Evolutionary conservation across 1,284 basidiomycete genomes (phyloP).

Genomic region (Coniferiporia weirii): DNA sequence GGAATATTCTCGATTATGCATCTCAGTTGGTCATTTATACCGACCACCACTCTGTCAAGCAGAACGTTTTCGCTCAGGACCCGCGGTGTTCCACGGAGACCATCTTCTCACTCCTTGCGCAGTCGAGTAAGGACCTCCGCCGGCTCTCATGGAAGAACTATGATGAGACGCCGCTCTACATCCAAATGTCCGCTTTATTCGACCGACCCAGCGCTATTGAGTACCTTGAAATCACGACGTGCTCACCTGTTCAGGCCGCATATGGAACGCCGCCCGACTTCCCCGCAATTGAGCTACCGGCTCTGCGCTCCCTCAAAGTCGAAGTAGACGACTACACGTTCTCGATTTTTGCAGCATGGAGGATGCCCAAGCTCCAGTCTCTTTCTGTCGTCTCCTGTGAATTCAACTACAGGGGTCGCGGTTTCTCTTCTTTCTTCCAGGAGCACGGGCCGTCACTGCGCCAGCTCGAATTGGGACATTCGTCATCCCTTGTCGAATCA

Average conservation of each 20-base stretch:
- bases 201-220: conserved; percentile 44
- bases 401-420: conserved; percentile 56
- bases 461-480: conserved; percentile 69
- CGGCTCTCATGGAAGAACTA: conserved; percentile 67
- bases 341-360: conserved; percentile 50
- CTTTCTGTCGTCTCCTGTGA: conserved; percentile 64
- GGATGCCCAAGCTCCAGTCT: conserved; percentile 54
- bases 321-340: conserved; percentile 68
- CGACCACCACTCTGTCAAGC: conserved; percentile 58
- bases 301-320: conserved; percentile 58
- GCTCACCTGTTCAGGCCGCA: conserved; percentile 28
- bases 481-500: conserved; percentile 56
- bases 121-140: conserved; percentile 45
- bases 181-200: conserved; percentile 50
- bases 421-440: conserved; percentile 60
- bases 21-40: conserved; percentile 54
- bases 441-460: conserved; percentile 54
- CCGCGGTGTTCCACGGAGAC: conserved; percentile 45
- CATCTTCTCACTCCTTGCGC: conserved; percentile 53
- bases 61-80: conserved; percentile 41
- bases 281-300: conserved; percentile 40
- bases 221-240: conserved; percentile 54
- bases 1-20: conserved; percentile 58
- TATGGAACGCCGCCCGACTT: conserved; percentile 24
- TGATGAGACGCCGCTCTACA: conserved; percentile 55